phyloP scores from a whole-genome alignment of 345 rosid species.

The Dipteronia dyeriana region DNA sequence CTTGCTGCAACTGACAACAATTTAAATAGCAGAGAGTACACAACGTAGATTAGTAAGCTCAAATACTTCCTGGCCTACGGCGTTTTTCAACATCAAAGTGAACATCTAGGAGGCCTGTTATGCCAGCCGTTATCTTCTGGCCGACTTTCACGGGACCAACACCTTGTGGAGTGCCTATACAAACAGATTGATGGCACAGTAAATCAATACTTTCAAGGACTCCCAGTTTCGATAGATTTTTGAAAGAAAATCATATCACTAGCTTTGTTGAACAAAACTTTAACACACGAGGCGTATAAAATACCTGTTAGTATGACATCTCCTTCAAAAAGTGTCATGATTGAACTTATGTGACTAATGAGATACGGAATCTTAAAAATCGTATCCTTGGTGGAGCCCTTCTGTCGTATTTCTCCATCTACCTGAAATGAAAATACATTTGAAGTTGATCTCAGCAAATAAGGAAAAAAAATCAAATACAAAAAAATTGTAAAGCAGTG shows the following conservation, averaged over 20 bases:
- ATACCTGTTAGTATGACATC: slow-evolving; percentile 90
- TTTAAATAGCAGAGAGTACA: no score
- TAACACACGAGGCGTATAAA: background rate
- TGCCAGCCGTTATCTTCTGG: slow-evolving; percentile 82
- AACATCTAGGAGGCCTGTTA: slow-evolving; percentile 70
- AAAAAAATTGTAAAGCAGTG: background rate
- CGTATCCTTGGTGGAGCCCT: slow-evolving; percentile 86
- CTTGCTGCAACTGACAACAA: slow-evolving; percentile 8
- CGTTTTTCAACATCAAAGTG: slow-evolving; percentile 61
- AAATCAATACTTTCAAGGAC: background rate
- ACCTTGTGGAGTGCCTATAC: slow-evolving; percentile 88
- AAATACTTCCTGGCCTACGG: slow-evolving; percentile 38
- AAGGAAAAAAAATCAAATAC: background rate
- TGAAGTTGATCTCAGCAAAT: background rate
- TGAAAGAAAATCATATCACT: background rate
- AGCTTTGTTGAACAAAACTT: background rate
- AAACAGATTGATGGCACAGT: slow-evolving; percentile 7
- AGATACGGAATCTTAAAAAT: slow-evolving; percentile 82
- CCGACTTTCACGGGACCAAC: slow-evolving; percentile 90
- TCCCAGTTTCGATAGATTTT: background rate
- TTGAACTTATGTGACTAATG: slow-evolving; percentile 85
- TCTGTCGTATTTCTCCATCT: slow-evolving; percentile 74
- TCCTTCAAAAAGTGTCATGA: slow-evolving; percentile 88
- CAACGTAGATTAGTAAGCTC: slow-evolving; percentile 1
- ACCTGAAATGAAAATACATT: slow-evolving; percentile 46